These are phyloP conservation scores for Colletotrichum graminicola DNA, from an alignment of 2,329 filamentous ascomycete genomes.

Conservation along the genomic window DNA sequence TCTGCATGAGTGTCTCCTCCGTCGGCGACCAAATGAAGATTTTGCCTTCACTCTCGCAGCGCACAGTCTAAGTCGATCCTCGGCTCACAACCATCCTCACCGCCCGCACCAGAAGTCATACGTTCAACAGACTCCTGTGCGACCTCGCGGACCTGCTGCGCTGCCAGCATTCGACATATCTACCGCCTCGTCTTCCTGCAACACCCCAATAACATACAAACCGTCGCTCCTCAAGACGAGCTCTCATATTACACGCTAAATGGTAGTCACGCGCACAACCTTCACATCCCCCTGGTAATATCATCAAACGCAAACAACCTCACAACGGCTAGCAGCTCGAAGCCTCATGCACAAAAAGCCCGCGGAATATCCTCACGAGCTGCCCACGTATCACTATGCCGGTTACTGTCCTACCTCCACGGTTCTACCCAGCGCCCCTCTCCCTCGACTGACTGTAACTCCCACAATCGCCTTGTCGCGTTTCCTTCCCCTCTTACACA, in stretches of 20 bases:
- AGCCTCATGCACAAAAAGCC: neutral
- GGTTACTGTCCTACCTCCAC: neutral
- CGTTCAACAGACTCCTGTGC: slow-evolving; percentile 3
- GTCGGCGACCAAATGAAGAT: neutral
- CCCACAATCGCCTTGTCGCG: neutral
- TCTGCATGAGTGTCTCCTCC: neutral
- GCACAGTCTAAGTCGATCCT: neutral
- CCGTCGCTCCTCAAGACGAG: neutral
- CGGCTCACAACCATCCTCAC: neutral
- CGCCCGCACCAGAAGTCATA: neutral
- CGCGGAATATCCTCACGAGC: slow-evolving; percentile 1
- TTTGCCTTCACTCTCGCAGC: neutral
- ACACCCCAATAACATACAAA: neutral
- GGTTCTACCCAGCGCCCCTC: neutral
- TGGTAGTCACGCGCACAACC: neutral
- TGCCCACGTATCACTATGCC: neutral
- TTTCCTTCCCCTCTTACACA: slow-evolving; percentile 10
- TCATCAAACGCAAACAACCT: slow-evolving; percentile 10
- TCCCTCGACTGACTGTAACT: neutral
- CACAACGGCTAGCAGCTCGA: neutral
- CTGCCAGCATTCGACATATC: neutral
- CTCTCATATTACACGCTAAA: neutral
- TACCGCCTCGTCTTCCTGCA: neutral
- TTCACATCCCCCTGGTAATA: neutral
- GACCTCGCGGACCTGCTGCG: neutral